phyloP scores from a whole-genome alignment of 768 basidiomycete genomes.

The Mycena galopus region DNA sequence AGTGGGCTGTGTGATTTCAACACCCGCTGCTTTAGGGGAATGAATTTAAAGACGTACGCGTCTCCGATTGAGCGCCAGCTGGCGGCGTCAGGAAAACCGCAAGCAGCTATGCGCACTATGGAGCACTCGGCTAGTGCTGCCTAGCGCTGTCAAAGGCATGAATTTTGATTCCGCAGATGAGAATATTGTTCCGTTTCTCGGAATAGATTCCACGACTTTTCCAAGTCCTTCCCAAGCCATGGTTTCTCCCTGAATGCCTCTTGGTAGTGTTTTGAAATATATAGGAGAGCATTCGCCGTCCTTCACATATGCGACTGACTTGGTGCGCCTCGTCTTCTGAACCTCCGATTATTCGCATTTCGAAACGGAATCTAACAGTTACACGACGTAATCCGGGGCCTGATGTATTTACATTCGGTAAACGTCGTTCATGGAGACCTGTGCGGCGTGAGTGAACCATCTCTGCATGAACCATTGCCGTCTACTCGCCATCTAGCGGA shows the following conservation, averaged over 20 bases:
- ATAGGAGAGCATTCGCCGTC: background rate
- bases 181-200: background rate
- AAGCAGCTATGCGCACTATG: background rate
- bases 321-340: background rate
- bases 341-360: background rate
- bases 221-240: background rate
- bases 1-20: conserved; percentile 6
- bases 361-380: background rate
- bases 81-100: background rate
- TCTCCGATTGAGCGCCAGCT: conserved; percentile 6
- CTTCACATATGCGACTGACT: background rate
- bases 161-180: background rate
- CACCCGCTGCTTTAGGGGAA: no score
- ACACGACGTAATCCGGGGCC: background rate
- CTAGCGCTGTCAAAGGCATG: no score
- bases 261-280: background rate
- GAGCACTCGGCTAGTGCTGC: no score
- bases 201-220: background rate
- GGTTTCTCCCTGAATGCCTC: conserved; percentile 16
- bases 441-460: background rate
- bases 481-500: background rate
- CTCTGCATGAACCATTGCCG: background rate
- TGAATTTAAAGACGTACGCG: conserved; percentile 1
- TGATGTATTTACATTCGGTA: background rate
- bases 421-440: background rate